Evolutionary conservation across 1,284 basidiomycete species (phyloP).

Genomic region (Coriolopsis trogii): DNA sequence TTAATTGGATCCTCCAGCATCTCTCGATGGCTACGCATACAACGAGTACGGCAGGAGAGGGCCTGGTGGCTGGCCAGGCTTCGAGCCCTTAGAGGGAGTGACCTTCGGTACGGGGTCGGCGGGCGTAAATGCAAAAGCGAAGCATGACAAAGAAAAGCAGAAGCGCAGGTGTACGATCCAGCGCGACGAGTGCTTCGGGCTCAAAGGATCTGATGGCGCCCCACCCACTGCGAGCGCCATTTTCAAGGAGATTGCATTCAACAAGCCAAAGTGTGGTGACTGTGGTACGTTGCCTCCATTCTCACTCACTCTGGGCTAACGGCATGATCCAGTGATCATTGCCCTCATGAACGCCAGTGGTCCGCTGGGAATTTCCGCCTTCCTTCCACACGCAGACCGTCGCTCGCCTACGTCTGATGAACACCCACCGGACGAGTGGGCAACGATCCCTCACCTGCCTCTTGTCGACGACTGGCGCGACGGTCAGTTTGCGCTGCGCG

Average conservation of each 20-base stretch:
- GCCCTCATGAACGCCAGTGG: constrained; percentile 48
- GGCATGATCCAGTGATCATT: constrained; percentile 39
- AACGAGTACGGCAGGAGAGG: constrained; percentile 18
- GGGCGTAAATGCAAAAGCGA: not conserved
- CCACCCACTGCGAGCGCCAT: constrained; percentile 32
- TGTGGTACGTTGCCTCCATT: constrained; percentile 43
- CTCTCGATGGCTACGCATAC: constrained; percentile 35
- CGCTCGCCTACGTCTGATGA: constrained; percentile 17
- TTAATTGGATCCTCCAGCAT: constrained; percentile 18
- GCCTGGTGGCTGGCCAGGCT: constrained; percentile 21
- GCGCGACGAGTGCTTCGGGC: constrained; percentile 28
- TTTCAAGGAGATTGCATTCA: constrained; percentile 51
- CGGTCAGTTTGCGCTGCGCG: constrained; percentile 43
- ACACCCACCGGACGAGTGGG: constrained; percentile 12
- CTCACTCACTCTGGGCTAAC: too few relatives aligned
- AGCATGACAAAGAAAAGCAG: not conserved
- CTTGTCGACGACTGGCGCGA: constrained; percentile 38
- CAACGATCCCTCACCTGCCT: constrained; percentile 42
- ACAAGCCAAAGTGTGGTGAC: constrained; percentile 48
- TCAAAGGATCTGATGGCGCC: constrained; percentile 6
- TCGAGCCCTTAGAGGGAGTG: too few relatives aligned
- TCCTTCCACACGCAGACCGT: constrained; percentile 41
- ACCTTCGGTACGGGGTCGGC: not conserved
- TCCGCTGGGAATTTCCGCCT: constrained; percentile 44
- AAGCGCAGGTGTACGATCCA: constrained; percentile 23